A percentile compares a stretch with the other conserved stretches of the same genome.
These are phyloP conservation scores for Jacaranda mimosifolia DNA, from an alignment of 257 asterid genomes.

Conservation along the genomic window DNA sequence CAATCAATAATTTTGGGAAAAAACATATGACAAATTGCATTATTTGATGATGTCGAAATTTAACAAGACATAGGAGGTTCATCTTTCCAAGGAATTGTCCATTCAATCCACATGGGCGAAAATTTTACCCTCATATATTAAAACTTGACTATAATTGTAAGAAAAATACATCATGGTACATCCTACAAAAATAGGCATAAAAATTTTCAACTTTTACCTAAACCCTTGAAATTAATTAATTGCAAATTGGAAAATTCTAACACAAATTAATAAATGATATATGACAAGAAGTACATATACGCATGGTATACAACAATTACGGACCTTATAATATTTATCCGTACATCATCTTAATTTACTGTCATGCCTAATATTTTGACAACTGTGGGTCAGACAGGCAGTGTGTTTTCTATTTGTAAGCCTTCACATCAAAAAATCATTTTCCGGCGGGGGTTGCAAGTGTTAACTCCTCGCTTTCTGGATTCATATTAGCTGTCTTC, in stretches of 20 bases:
- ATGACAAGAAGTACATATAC: not conserved
- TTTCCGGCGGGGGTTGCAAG: slow-evolving; percentile 36
- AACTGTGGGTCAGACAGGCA: not conserved
- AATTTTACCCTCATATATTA: too few species aligned
- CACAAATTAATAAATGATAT: not conserved
- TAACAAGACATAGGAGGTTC: too few species aligned
- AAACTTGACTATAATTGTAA: too few species aligned
- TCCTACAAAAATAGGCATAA: too few species aligned
- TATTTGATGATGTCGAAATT: too few species aligned
- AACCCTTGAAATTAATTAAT: not conserved
- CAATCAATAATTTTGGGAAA: too few species aligned
- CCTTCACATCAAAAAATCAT: slow-evolving; percentile 36
- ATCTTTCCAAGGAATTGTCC: too few species aligned
- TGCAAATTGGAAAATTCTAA: not conserved
- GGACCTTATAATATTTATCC: not conserved
- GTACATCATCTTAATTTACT: not conserved
- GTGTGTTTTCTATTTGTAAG: not conserved
- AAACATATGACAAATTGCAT: too few species aligned
- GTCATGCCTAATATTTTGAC: slow-evolving; percentile 28
- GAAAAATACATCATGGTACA: too few species aligned
- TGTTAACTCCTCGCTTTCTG: slow-evolving; percentile 39
- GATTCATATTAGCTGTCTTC: slow-evolving; percentile 63
- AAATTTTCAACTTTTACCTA: too few species aligned
- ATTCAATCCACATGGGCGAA: too few species aligned
- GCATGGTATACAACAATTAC: not conserved